Evolutionary conservation across 257 asterid species (phyloP).

Genomic region (Solanum gracilifrons): DNA sequence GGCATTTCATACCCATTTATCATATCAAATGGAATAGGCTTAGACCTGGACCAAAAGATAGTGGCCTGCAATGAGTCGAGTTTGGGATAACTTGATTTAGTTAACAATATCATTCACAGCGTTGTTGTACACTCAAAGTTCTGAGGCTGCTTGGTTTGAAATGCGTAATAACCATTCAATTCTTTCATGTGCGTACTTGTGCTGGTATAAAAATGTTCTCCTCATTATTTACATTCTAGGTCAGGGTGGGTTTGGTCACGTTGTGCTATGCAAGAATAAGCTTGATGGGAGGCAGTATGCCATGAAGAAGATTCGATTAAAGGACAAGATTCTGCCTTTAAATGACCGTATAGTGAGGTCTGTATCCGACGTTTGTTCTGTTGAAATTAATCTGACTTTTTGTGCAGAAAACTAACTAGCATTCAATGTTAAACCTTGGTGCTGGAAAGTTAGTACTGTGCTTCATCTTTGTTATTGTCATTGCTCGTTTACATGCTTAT

Average conservation of each 20-base stretch:
- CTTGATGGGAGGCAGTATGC: conserved; percentile 97
- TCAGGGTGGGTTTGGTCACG: conserved; percentile 98
- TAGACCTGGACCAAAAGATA: neutral
- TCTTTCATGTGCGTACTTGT: neutral
- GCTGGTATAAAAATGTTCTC: neutral
- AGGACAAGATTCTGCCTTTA: conserved; percentile 75
- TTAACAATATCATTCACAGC: neutral
- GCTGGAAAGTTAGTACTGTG: neutral
- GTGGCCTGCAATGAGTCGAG: neutral
- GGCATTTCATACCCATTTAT: neutral
- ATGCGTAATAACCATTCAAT: neutral
- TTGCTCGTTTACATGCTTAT: neutral
- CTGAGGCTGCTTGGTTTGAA: neutral
- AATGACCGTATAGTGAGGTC: conserved; percentile 90
- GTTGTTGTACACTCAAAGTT: neutral
- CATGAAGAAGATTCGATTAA: conserved; percentile 80
- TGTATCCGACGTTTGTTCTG: conserved; percentile 8
- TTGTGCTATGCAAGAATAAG: conserved; percentile 92
- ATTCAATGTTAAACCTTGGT: neutral
- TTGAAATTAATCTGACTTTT: neutral
- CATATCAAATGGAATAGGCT: neutral
- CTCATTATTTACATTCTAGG: conserved; percentile 34
- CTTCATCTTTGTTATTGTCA: neutral
- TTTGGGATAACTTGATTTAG: neutral
- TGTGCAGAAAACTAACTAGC: neutral